Percentiles rank a stretch among this genome's conserved stretches.
Evolutionary conservation across 2,329 filamentous ascomycete species (phyloP).

Genomic region (Hymenoscyphus linearis): DNA sequence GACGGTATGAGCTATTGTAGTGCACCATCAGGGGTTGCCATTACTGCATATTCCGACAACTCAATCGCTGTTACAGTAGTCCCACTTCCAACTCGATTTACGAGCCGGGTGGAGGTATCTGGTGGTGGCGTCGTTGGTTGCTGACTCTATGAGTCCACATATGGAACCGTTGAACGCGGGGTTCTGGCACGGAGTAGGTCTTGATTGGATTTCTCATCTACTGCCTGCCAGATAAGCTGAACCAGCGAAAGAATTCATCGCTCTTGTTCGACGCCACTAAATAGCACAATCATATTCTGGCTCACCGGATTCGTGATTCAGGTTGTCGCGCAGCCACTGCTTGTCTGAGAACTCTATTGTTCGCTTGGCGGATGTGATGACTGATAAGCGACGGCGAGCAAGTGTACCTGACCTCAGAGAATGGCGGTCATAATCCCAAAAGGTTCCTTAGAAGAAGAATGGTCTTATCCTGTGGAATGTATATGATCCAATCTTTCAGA

Average conservation of each 20-base stretch:
- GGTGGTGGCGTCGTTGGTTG: background rate
- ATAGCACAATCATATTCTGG: background rate
- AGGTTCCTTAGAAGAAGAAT: background rate
- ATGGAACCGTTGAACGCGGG: background rate
- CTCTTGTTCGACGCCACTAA: background rate
- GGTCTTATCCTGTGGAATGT: background rate
- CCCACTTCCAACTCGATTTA: background rate
- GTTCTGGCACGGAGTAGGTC: background rate
- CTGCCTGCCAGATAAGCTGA: background rate
- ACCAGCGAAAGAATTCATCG: background rate
- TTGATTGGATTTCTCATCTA: background rate
- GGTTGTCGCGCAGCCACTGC: background rate
- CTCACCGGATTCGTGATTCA: background rate
- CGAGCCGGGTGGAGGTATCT: background rate
- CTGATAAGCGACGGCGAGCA: background rate
- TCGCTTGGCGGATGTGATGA: background rate
- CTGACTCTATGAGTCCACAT: background rate
- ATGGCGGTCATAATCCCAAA: background rate
- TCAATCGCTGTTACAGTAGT: background rate
- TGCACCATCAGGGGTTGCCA: background rate
- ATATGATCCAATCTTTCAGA: background rate
- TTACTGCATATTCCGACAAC: background rate
- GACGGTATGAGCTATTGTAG: background rate
- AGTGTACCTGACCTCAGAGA: background rate
- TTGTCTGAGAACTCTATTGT: background rate